A percentile compares a stretch with the other conserved stretches of the same genome.
Conservation (phyloP, 2,329 filamentous ascomycete species). For the Dendrostoma leiphaemia region DNA sequence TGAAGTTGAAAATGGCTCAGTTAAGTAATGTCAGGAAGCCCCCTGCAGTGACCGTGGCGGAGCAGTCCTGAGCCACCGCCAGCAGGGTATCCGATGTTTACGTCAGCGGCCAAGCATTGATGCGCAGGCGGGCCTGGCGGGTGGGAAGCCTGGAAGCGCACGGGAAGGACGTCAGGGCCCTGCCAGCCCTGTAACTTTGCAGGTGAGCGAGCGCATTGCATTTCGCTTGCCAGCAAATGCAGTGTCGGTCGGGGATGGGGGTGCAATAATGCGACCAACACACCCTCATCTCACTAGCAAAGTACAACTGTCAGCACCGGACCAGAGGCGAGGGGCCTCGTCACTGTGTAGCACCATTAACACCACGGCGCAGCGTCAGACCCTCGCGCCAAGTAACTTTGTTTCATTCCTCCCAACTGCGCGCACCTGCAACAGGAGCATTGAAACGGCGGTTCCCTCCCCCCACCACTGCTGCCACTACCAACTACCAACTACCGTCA, state of each 20-base stretch:
- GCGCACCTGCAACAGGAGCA: neutral
- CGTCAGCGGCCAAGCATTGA: conserved; percentile 2
- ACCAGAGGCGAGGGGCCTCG: conserved; percentile 7
- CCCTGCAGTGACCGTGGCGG: neutral
- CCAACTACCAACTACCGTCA: neutral
- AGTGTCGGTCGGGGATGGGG: too few species aligned
- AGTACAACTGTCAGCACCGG: neutral
- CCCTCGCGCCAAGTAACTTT: conserved; percentile 11
- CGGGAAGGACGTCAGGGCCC: too few species aligned
- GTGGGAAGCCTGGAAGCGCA: too few species aligned
- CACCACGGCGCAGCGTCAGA: neutral
- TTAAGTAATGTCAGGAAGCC: neutral
- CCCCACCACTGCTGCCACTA: conserved; percentile 4
- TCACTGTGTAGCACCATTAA: conserved; percentile 7
- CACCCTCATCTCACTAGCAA: conserved; percentile 7
- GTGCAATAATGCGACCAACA: too few species aligned
- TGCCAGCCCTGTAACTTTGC: too few species aligned
- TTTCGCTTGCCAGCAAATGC: neutral
- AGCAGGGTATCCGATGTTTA: neutral
- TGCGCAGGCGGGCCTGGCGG: too few species aligned
- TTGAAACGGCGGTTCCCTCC: neutral
- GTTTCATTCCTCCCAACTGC: conserved; percentile 7
- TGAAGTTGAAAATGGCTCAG: neutral
- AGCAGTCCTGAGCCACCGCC: neutral
- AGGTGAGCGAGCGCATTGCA: neutral